Base-by-base conservation (phyloP, 352 stramenopile species). In the Phytophthora agathidicida region DNA sequence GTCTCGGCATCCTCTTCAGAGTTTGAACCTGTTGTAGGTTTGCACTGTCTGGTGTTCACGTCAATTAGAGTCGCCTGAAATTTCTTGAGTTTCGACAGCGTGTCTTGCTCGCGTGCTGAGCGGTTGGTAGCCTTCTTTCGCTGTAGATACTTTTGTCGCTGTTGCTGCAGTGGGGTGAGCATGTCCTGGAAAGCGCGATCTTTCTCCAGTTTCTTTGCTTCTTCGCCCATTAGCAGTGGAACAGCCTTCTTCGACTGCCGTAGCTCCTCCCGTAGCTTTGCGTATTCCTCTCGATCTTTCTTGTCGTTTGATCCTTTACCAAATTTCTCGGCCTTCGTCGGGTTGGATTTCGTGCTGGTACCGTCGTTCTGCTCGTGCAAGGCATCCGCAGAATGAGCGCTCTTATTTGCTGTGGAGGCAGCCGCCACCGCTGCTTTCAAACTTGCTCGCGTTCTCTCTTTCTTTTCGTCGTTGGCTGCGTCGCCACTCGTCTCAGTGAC, bases 101-200 rank as follows among this genome's bases (percentile, higher is more conserved):
- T 95, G 3, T 92, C 80, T 47, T 82, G 66, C 46, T 95, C 75
- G 23, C 86, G 71, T 2, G 67, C 59, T 3, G 67, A 81, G 7
- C 80, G 77, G 13, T 58, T 88, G 4, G 38, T 75, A 5, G 70
- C 55, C 33, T 89, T 88, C 45, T 90, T 92, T 20, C 75, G 58
- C 55, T 84, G 71, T 27, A 91, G 38, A 37, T 83, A 90, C 60
- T 91, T 91, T 52, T 81, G 71, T 3, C 86, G 79, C 33, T 89
- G 80, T 37, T 91, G 78, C 46, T 94, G 84, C 31, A 92, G 55
- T 8, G 84, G 84, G 17, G 82, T 91, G 13, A 94, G 59, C 74
- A 92, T 88, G 28, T 94, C 77, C 37, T 88, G 70, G 22, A 73
- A 78, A 2, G 80, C 74, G 23, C 80, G 74, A 3, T 75, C 77